A percentile compares a stretch with the other conserved stretches of the same genome.
Evolutionary conservation across 2,329 filamentous ascomycete species (phyloP).

Genomic region (Alternaria sp.): DNA sequence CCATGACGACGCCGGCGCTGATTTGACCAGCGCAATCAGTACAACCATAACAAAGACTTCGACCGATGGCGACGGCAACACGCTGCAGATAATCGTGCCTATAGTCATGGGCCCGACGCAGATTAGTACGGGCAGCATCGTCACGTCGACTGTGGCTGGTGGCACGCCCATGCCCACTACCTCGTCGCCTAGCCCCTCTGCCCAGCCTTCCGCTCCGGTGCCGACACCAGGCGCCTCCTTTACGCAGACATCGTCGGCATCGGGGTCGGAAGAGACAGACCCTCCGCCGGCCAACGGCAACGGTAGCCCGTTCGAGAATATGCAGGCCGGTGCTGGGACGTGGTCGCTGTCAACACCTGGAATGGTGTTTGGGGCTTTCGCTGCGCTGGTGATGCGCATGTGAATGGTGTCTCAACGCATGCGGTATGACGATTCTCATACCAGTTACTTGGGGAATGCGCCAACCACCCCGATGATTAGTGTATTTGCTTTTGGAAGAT

Average conservation of each 20-base stretch:
- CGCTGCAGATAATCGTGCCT: slow-evolving; percentile 28
- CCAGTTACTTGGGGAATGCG: neutral
- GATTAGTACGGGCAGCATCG: slow-evolving; percentile 24
- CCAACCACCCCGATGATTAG: neutral
- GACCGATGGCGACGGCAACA: slow-evolving; percentile 29
- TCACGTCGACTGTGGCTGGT: slow-evolving; percentile 26
- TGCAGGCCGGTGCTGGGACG: slow-evolving; percentile 26
- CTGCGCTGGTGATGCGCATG: slow-evolving; percentile 1
- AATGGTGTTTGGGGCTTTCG: slow-evolving; percentile 11
- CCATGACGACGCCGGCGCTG: neutral
- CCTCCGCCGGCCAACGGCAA: slow-evolving; percentile 19
- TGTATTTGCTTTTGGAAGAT: neutral
- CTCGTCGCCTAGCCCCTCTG: slow-evolving; percentile 13
- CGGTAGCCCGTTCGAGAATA: slow-evolving; percentile 37
- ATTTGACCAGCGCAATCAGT: slow-evolving; percentile 22
- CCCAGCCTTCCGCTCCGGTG: slow-evolving; percentile 8
- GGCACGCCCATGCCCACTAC: neutral
- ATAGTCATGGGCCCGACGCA: slow-evolving; percentile 30
- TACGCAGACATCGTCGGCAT: slow-evolving; percentile 1
- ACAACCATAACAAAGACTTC: slow-evolving; percentile 25
- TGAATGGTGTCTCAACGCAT: neutral
- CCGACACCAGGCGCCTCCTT: slow-evolving; percentile 7
- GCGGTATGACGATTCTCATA: neutral
- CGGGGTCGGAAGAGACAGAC: slow-evolving; percentile 12
- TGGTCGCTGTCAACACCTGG: slow-evolving; percentile 13